Percentiles rank a stretch among this genome's conserved stretches.
phyloP scores from a whole-genome alignment of 305 asterid species.

The Plantago coronopus region DNA sequence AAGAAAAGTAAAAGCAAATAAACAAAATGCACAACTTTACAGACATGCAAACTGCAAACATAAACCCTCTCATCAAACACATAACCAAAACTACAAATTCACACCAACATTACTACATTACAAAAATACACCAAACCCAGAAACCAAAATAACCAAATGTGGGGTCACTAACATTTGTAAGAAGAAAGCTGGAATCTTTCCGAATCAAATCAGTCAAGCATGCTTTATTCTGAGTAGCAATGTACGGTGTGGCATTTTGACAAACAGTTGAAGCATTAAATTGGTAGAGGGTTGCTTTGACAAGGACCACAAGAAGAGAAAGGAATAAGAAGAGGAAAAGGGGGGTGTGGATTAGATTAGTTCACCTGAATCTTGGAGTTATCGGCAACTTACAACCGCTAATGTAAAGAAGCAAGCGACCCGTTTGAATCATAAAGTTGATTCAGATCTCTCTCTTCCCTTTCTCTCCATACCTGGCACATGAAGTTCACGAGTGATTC shows the following conservation, averaged over 20 bases:
- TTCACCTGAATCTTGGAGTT: slow-evolving; percentile 74
- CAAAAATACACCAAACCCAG: slow-evolving; percentile 27
- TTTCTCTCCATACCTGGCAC: slow-evolving; percentile 43
- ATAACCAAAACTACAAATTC: too few relatives aligned
- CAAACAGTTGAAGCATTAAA: slow-evolving; percentile 20
- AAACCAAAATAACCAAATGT: slow-evolving; percentile 8
- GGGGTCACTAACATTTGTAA: slow-evolving; percentile 8
- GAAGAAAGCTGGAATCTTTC: slow-evolving; percentile 17
- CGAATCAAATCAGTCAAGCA: slow-evolving; percentile 10
- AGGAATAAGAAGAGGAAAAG: slow-evolving; percentile 23
- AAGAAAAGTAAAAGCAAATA: slow-evolving; percentile 1
- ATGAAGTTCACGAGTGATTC: slow-evolving; percentile 63
- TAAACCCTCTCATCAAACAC: too few relatives aligned
- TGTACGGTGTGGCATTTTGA: slow-evolving; percentile 19
- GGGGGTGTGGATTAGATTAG: slow-evolving; percentile 29
- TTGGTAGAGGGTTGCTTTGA: slow-evolving; percentile 10
- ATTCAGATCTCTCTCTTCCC: slow-evolving; percentile 59
- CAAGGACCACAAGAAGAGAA: neutral
- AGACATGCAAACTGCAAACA: too few relatives aligned
- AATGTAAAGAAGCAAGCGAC: slow-evolving; percentile 39
- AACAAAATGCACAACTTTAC: too few relatives aligned
- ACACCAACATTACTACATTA: neutral
- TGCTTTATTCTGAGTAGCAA: neutral
- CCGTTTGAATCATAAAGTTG: slow-evolving; percentile 61
- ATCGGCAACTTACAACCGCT: slow-evolving; percentile 36